Conservation (phyloP, 352 stramenopile genomes). For the Pythium diclinum region DNA sequence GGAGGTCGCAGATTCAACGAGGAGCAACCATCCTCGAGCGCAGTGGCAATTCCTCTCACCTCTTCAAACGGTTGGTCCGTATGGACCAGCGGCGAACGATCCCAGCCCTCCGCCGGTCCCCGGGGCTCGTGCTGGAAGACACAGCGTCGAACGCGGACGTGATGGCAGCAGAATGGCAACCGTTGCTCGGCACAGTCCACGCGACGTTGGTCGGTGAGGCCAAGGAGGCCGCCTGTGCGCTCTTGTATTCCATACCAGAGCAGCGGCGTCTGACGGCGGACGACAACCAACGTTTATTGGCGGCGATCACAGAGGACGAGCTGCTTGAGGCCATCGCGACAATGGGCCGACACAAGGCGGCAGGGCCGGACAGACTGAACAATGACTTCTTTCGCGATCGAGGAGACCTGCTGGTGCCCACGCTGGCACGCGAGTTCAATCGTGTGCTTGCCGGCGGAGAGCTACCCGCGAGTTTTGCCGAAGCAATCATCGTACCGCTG, state of each 20-base stretch:
- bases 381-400: conserved; percentile 22
- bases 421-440: conserved; percentile 4
- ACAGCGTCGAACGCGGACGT: background rate
- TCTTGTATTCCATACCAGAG: background rate
- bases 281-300: background rate
- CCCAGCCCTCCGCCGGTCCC: too few species aligned
- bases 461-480: background rate
- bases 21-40: background rate
- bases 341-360: conserved; percentile 11
- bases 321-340: background rate
- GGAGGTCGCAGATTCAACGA: background rate
- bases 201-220: background rate
- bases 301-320: conserved; percentile 3
- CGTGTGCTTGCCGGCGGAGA: background rate
- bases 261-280: background rate
- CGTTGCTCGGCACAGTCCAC: background rate
- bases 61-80: background rate
- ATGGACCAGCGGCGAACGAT: background rate
- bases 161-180: background rate
- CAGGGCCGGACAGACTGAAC: conserved; percentile 5
- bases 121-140: too few species aligned
- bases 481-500: conserved; percentile 22
- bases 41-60: background rate
- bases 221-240: background rate
- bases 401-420: background rate